Base-by-base conservation (phyloP, 805 yeast species). In the Lipomyces sp. region DNA sequence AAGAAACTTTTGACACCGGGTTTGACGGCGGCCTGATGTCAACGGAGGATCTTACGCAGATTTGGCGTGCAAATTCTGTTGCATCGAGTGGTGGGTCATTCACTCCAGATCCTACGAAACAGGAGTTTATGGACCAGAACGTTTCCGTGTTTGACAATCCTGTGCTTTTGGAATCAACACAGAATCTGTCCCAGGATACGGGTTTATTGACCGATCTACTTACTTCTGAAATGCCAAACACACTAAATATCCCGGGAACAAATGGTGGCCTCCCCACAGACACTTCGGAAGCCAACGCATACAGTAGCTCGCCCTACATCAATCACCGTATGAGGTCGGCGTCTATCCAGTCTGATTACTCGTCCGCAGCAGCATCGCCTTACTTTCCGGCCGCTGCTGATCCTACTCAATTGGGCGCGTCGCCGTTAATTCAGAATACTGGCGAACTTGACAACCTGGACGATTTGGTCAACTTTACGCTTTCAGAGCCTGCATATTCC, bases 311-410 rank as follows among this genome's bases (percentile, higher is more conserved):
- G 8, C 53, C 37, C 13, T 35, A 42, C 15, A 45, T 24, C 29
- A 10, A 32, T 33, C 54, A 62, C 32, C 60, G 68, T 13, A 13
- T 35, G 35, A 54, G 69, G 33, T 63, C 69, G 13, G 48, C 60
- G 8, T 68, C 71, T 7, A 37, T 68, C 4, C 69, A 68, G 35
- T 64, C 69, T 3, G 69, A 66, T 10, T 65, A 65, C 66, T 59
- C 64, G 24, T 63, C 68, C 18, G 53, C 58, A 2, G 61, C 67
- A 1, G 53, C 56, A 8, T 53, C 70, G 18, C 69, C 63, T 4
- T 63, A 63, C 29, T 13, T 50, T 18, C 15, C 30, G 48, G 34
- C 56, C n/a, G 29, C 57, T 3, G 34, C 45, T 7, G 61, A 58
- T 29, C 29, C 32, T n/a, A 15, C 18, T 48, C 45, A 56, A 5